Evolutionary conservation across 1,284 basidiomycete species (phyloP), one percentile per base, ranked within the genome.

Genomic region (Neotropicomus parvogracilis): DNA sequence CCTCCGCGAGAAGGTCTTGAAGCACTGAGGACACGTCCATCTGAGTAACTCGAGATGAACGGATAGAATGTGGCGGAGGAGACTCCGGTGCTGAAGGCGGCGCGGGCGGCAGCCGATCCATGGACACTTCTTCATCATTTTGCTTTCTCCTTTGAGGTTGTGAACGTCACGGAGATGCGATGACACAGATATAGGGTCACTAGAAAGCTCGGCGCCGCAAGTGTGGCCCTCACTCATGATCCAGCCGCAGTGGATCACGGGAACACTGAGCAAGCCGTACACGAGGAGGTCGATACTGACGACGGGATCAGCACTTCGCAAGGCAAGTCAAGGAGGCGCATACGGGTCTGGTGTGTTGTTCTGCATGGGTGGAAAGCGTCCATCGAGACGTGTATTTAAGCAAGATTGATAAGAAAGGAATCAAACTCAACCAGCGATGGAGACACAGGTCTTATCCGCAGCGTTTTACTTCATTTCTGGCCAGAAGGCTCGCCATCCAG

Each of bases 11-110:
- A 55, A 52, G 0, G 33, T 34, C 13, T 6, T 45, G 2, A 9
- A 35, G n/a, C 53, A 54, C 4, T 13, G 14, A 20, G 53, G 54
- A 14, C 53, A 54, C 5, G 17, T 55, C 53, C 53, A 54, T 29
- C 14, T 38, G 19, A 55, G 17, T 10, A 55, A 12, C 2, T 33
- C 11, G 0, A 52, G n/a, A 11, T 54, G 53, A 4, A 43, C 26
- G 0, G 53, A 38, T 13, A 53, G 21, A 9, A 54, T 33, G 12
- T 54, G 54, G 0, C 54, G 48, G 26, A 43, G 16, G 12, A 52
- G 4, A 20, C 37, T 52, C 3, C 20, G 36, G 2, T 28, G 32
- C 21, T 52, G 53, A 27, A 52, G 20, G 4, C 35, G 40, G 0
- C 17, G 36, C 3, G 36, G 43, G 26, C 19, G 7, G 19, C 53